Evolutionary conservation across 2,329 filamentous ascomycete species (phyloP).

Genomic region (Emericellopsis cladophorae): DNA sequence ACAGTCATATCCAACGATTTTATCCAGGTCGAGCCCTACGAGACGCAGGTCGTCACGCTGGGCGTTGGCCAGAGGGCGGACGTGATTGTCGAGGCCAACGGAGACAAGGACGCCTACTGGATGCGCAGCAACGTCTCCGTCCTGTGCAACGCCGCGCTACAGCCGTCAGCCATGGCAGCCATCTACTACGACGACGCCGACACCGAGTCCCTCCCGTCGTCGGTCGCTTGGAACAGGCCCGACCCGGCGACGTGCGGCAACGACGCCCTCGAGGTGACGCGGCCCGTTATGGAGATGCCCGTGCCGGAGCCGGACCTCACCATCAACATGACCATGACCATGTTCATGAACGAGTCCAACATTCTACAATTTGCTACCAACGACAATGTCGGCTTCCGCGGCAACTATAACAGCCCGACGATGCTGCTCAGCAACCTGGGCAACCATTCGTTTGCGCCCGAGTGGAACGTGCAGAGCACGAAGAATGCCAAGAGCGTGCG

Average conservation of each 20-base stretch:
- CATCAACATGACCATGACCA: slow-evolving; percentile 31
- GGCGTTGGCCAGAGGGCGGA: slow-evolving; percentile 40
- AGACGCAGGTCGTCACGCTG: slow-evolving; percentile 45
- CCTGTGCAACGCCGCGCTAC: slow-evolving; percentile 30
- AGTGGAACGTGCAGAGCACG: slow-evolving; percentile 45
- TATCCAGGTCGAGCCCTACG: slow-evolving; percentile 48
- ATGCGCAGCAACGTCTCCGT: slow-evolving; percentile 41
- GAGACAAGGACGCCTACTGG: slow-evolving; percentile 37
- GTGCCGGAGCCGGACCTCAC: slow-evolving; percentile 27
- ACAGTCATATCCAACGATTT: slow-evolving; percentile 55
- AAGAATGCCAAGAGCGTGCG: slow-evolving; percentile 40
- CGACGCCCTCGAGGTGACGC: slow-evolving; percentile 38
- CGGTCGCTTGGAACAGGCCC: slow-evolving; percentile 31
- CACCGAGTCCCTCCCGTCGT: slow-evolving; percentile 31
- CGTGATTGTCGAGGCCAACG: slow-evolving; percentile 35
- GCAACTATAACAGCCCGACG: slow-evolving; percentile 47
- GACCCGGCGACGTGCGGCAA: slow-evolving; percentile 43
- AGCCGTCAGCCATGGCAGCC: slow-evolving; percentile 43
- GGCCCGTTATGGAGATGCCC: slow-evolving; percentile 36
- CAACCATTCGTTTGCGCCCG: slow-evolving; percentile 33
- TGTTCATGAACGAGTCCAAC: slow-evolving; percentile 34
- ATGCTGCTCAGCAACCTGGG: slow-evolving; percentile 37
- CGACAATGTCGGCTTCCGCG: slow-evolving; percentile 34
- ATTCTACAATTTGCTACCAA: slow-evolving; percentile 38
- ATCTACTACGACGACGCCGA: slow-evolving; percentile 54